These are phyloP conservation scores for Boletellus emodensis DNA, from an alignment of 768 basidiomycete genomes.

Conservation along the genomic window DNA sequence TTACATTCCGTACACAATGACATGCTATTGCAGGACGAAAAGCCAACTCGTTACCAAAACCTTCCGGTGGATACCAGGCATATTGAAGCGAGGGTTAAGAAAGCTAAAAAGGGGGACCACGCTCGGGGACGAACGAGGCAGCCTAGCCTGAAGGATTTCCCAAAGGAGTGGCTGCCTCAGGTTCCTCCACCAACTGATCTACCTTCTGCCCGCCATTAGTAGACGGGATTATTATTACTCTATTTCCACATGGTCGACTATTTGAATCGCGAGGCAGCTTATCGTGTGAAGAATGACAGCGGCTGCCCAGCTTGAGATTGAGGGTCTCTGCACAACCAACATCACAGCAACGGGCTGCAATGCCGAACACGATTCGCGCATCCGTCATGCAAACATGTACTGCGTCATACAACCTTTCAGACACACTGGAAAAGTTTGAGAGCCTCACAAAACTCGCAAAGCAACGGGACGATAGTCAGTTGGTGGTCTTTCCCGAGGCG, in stretches of 20 bases:
- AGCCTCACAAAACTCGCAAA: conserved; percentile 42
- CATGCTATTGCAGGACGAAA: conserved; percentile 29
- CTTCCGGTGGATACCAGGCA: conserved; percentile 83
- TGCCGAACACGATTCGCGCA: conserved; percentile 38
- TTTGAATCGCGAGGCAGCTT: conserved; percentile 1
- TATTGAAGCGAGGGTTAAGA: conserved; percentile 64
- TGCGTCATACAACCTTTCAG: conserved; percentile 41
- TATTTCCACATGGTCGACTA: neutral
- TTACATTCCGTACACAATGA: conserved; percentile 10
- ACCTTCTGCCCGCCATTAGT: conserved; percentile 7
- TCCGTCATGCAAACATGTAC: conserved; percentile 54
- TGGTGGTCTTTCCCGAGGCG: conserved; percentile 56
- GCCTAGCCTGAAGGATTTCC: conserved; percentile 77
- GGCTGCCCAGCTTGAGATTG: too few species aligned
- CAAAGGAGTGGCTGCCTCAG: conserved; percentile 74
- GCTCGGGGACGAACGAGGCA: conserved; percentile 50
- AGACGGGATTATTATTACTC: conserved; percentile 5
- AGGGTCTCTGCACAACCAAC: neutral
- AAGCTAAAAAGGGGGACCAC: conserved; percentile 73
- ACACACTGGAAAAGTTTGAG: conserved; percentile 50
- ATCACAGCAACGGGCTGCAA: neutral
- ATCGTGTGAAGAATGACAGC: neutral
- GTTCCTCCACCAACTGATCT: conserved; percentile 2
- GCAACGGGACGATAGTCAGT: conserved; percentile 43
- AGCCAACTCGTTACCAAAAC: conserved; percentile 45